Percentiles rank a stretch among this genome's conserved stretches.
Evolutionary conservation across 352 stramenopile species (phyloP).

Genomic region (Nothophytophthora sp.): DNA sequence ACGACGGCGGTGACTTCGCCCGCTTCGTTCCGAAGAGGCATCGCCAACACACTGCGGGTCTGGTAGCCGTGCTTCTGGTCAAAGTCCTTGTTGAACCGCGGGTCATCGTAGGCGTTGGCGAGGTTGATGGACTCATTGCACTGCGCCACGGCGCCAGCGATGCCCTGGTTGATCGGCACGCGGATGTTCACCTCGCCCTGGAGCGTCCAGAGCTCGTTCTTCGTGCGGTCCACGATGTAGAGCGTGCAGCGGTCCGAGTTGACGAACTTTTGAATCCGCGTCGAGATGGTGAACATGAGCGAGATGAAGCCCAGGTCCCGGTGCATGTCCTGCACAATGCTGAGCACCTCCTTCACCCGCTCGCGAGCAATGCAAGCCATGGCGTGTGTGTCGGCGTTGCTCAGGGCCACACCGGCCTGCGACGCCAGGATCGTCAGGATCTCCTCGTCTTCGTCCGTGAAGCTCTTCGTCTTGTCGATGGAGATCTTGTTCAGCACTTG

Average conservation of each 20-base stretch:
- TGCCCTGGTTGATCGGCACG: slow-evolving; percentile 85
- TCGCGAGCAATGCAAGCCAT: slow-evolving; percentile 53
- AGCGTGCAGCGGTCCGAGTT: slow-evolving; percentile 92
- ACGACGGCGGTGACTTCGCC: slow-evolving; percentile 85
- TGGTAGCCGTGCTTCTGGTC: slow-evolving; percentile 88
- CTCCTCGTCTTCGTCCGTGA: slow-evolving; percentile 89
- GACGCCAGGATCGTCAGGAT: slow-evolving; percentile 84
- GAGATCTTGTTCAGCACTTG: slow-evolving; percentile 90
- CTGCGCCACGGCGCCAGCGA: slow-evolving; percentile 75
- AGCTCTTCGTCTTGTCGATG: slow-evolving; percentile 54
- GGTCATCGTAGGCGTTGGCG: slow-evolving; percentile 85
- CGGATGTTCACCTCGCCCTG: slow-evolving; percentile 90
- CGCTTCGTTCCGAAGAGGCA: slow-evolving; percentile 80
- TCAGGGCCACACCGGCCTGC: slow-evolving; percentile 84
- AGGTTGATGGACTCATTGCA: slow-evolving; percentile 81
- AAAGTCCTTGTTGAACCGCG: slow-evolving; percentile 89
- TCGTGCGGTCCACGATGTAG: slow-evolving; percentile 91
- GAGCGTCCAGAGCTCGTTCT: slow-evolving; percentile 90
- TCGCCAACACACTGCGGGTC: slow-evolving; percentile 86
- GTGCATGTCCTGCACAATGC: slow-evolving; percentile 92
- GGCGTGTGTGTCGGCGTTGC: slow-evolving; percentile 83
- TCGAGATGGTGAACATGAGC: slow-evolving; percentile 92
- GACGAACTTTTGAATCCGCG: slow-evolving; percentile 83
- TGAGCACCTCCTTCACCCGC: slow-evolving; percentile 81
- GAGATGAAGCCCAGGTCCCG: slow-evolving; percentile 88